Conservation (phyloP, 2,329 filamentous ascomycete genomes). For the Pseudophaeomoniella oleicola region DNA sequence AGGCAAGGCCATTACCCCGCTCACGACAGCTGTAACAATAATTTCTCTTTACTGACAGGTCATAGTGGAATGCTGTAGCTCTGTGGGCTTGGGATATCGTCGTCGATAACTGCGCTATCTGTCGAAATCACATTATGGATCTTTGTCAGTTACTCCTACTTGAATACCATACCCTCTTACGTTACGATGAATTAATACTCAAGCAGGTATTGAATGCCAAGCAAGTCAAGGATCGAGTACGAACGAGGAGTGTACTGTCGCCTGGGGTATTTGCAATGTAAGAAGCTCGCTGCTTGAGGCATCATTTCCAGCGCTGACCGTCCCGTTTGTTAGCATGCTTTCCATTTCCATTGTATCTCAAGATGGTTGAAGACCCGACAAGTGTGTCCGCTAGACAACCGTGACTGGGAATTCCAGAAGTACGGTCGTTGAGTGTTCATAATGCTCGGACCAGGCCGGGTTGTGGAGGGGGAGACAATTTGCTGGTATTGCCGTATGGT, state of each 20-base stretch:
- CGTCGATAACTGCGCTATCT: constrained; percentile 98
- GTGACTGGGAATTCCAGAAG: constrained; percentile 99
- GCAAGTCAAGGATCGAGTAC: constrained; percentile 96
- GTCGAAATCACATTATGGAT: constrained; percentile 99
- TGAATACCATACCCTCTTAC: too few relatives aligned
- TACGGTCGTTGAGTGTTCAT: constrained; percentile 56
- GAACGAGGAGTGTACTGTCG: constrained; percentile 94
- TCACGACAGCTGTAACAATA: constrained; percentile 6
- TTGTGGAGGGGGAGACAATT: too few relatives aligned
- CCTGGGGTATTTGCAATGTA: constrained; percentile 98
- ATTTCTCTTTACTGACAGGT: constrained; percentile 7
- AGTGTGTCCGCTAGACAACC: constrained; percentile 92
- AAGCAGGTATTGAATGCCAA: constrained; percentile 87
- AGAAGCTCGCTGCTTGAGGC: constrained; percentile 21
- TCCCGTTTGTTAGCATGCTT: constrained; percentile 58
- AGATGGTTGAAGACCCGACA: constrained; percentile 98
- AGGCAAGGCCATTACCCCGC: constrained; percentile 50
- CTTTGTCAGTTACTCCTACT: constrained; percentile 52
- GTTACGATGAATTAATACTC: too few relatives aligned
- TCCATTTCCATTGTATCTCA: constrained; percentile 99
- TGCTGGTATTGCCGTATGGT: too few relatives aligned
- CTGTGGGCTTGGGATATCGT: constrained; percentile 99
- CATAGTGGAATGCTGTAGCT: constrained; percentile 92
- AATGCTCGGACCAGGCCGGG: too few relatives aligned
- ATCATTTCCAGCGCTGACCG: constrained; percentile 1